Evolutionary conservation across 768 basidiomycete species (phyloP), one percentile per base, ranked within the genome.

Genomic region (Roridomyces roridus): DNA sequence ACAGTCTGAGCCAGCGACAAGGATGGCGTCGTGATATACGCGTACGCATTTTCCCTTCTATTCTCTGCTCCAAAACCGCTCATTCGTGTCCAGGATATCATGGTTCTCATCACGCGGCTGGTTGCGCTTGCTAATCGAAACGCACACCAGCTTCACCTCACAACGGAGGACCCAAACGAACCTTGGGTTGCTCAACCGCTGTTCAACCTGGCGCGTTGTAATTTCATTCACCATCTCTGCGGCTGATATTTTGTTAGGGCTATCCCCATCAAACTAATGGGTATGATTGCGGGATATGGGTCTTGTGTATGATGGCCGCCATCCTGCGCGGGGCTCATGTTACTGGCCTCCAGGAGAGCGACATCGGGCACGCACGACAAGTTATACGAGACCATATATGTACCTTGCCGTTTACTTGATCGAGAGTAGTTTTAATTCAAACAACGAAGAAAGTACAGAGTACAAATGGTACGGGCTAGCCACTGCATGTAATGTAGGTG

Each of bases 1-100:
- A 77, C 46, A 77, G 74, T 39, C 54, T 77, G 8, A 65, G 42
- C 6, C 24, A 36, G 1, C 35, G 44, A 5, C 8, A n/a, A 4
- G 47, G 47, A 0, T 67, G 64, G 62, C 17, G 40, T 1, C 41
- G 31, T 15, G 63, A 63, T 28, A 18, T 66, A 8, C 51, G 40
- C 23, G 59, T 57, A 28, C 20, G 44, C 51, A 34, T 14, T 31
- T 18, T 44, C 24, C 37, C n/a, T 35, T 18, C n/a, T n/a, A n/a
- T n/a, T n/a, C n/a, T 24, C 26, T 1, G 7, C 18, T 54, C 17
- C 25, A 41, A 25, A 28, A 17, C 25, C 4, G 12, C 18, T 45
- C 26, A 36, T 26, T 18, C 18, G 2, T 15, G 34, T 47, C 7
- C 21, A 64, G 59, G 55, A 61, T 43, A 29, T 58, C 8, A 57